These are phyloP conservation scores for Goffeauzyma gilvescens DNA, from an alignment of 768 basidiomycete genomes.

Conservation along the genomic window DNA sequence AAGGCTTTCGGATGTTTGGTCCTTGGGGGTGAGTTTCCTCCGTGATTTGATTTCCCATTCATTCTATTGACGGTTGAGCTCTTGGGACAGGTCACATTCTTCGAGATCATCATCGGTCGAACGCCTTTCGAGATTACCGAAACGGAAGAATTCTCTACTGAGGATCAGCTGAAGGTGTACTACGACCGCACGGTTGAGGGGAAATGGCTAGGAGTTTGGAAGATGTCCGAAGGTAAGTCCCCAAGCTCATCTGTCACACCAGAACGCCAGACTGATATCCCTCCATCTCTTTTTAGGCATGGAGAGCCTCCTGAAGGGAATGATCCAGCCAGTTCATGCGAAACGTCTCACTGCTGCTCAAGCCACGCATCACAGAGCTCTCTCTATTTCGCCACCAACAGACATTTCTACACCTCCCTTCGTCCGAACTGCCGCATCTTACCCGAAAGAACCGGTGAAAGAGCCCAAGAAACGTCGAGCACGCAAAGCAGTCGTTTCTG, in stretches of 20 bases:
- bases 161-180: constrained; percentile 67
- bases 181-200: constrained; percentile 61
- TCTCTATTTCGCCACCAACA: constrained; percentile 14
- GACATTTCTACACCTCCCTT: constrained; percentile 30
- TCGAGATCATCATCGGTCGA: constrained; percentile 77
- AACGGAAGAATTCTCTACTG: constrained; percentile 54
- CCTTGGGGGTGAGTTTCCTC: constrained; percentile 30
- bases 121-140: constrained; percentile 61
- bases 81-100: constrained; percentile 54
- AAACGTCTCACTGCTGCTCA: constrained; percentile 22
- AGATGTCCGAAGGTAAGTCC: constrained; percentile 40
- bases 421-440: constrained; percentile 22
- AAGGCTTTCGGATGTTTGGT: constrained; percentile 52
- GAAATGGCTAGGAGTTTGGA: constrained; percentile 70
- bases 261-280: not conserved
- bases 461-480: constrained; percentile 3
- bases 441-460: constrained; percentile 10
- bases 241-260: not conserved
- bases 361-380: constrained; percentile 24
- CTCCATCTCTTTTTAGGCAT: constrained; percentile 14
- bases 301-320: constrained; percentile 18
- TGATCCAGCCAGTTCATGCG: constrained; percentile 21
- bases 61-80: constrained; percentile 55
- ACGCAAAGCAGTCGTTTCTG: not conserved
- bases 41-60: not conserved